Percentiles rank a stretch among this genome's conserved stretches.
Evolutionary conservation across 2,329 filamentous ascomycete species (phyloP).

Genomic region (Beauveria bassiana): DNA sequence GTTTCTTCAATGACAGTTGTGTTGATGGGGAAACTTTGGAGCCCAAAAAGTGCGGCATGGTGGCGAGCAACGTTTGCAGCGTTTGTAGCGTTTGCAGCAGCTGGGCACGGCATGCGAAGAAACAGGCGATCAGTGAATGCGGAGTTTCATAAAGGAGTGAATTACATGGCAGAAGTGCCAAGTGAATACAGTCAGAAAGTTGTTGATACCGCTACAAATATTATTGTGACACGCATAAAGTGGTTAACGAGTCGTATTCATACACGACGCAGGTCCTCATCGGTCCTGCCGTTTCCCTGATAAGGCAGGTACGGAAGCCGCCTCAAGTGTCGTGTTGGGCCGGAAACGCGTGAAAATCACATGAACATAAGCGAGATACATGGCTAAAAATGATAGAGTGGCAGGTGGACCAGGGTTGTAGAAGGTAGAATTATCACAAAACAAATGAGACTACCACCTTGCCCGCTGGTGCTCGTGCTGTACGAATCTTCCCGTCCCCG

Average conservation of each 20-base stretch:
- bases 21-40: conserved; percentile 12
- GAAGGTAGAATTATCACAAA: neutral
- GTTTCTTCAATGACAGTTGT: neutral
- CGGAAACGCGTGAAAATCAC: neutral
- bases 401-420: neutral
- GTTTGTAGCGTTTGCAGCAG: neutral
- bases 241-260: neutral
- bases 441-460: conserved; percentile 1
- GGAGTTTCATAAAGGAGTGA: neutral
- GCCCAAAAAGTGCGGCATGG: conserved; percentile 13
- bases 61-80: conserved; percentile 7
- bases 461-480: neutral
- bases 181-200: neutral
- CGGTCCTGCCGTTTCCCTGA: neutral
- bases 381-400: neutral
- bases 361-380: neutral
- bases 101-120: neutral
- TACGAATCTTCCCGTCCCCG: neutral
- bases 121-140: neutral
- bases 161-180: neutral
- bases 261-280: neutral
- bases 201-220: neutral
- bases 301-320: neutral
- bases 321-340: neutral
- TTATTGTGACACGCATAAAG: neutral